Evolutionary conservation across 495 filamentous ascomycete species (phyloP), one percentile per base, ranked within the genome.

Genomic region (Podospora bellae-mahoneyi): DNA sequence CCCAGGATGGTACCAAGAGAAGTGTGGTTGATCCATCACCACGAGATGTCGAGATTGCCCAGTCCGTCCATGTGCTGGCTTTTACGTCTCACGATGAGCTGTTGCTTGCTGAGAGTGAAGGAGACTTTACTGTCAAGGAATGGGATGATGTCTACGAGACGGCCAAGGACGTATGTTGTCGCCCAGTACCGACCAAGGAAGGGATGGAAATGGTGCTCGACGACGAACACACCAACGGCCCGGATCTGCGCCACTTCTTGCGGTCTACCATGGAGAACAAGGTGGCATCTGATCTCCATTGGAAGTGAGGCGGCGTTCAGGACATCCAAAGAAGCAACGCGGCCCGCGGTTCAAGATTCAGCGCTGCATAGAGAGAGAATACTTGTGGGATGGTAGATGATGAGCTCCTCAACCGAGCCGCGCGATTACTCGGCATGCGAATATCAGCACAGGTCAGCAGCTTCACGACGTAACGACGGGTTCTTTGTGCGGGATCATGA

Each of bases 41-140:
- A 2, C 73, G 79, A 58, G 81, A 88, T 18, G 77, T 89, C 32
- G 81, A 85, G 54, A 73, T 78, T 34, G 89, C 90, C 13, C 78
- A 79, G 27, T 92, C 92, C 10, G 83, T 92, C 30, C 92, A 96
- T 73, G 90, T 90, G 27, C 78, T 97, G 34, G 89, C 88, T 3
- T 94, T 93, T 71, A 90, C 90, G 28, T 90, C 88, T 6, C 86
- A 88, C 62, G 86, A 88, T 19, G 90, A 92, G 64, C 77, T 97
- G 34, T 78, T 97, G 19, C 77, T 97, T 56, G 88, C 86, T 44
- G 90, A 97, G 75, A 96, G 92, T 74, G 87, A 94, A 72, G 94
- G 94, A 0, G 78, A 79, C 34, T 98, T 97, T 72, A 86, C 85
- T 23, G 82, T 91, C 66, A 86, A 90, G 53, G 89, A 86, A 48